These are phyloP conservation scores for Stylosanthes scabra DNA, from an alignment of 331 rosid species.

Conservation along the genomic window DNA sequence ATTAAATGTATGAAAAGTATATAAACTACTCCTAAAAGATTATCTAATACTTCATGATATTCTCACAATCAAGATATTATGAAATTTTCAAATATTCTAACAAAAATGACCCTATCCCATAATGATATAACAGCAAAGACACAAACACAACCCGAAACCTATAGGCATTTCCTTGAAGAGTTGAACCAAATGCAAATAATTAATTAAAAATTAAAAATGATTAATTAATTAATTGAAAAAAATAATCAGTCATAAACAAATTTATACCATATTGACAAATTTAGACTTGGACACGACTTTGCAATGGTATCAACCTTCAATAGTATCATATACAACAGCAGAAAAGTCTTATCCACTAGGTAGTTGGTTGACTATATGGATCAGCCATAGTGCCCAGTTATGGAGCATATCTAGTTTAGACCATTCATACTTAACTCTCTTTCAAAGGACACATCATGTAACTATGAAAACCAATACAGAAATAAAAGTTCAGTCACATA, in stretches of 20 bases:
- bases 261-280: background rate
- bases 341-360: no score
- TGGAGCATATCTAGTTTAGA: no score
- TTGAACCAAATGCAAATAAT: background rate
- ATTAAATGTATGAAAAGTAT: no score
- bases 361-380: no score
- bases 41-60: background rate
- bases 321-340: no score
- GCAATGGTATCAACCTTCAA: background rate
- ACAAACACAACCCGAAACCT: background rate
- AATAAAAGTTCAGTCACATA: constrained; percentile 45
- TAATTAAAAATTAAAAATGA: background rate
- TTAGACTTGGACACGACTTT: background rate
- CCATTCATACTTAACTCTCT: no score
- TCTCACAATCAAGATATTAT: background rate
- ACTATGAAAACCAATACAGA: constrained; percentile 22
- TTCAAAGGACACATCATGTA: constrained; percentile 11
- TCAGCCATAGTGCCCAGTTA: no score
- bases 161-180: background rate
- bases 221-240: background rate
- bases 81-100: background rate
- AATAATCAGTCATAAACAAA: background rate
- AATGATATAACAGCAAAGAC: background rate
- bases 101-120: background rate
- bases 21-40: background rate